Evolutionary conservation across 2,329 filamentous ascomycete species (phyloP), one percentile per base, ranked within the genome.

Genomic region (Claviceps humidiphila): DNA sequence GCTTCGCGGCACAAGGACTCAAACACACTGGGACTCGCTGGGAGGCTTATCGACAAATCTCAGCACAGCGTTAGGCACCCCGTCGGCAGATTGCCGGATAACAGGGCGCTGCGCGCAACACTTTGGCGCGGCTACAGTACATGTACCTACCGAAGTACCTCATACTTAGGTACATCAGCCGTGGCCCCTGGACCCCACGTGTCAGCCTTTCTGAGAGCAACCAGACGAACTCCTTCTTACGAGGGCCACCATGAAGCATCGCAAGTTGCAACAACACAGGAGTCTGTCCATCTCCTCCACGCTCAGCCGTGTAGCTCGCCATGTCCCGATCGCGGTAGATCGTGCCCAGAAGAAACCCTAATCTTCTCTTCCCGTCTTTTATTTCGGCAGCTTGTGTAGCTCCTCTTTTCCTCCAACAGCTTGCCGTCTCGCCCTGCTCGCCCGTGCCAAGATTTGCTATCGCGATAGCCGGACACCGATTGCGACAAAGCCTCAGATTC

Each of bases 51-150:
- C 46, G 41, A 50, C 44, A 51, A 53, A 48, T 48, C 40, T 41
- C 38, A 24, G 4, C 38, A 5, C 39, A n/a, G 43, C n/a, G 16
- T n/a, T 20, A 9, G n/a, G 8, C 20, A 14, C 24, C 41, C 3
- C 13, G 17, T 22, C 51, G 52, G 52, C 20, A 48, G 52, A 51
- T 53, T 53, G 24, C 52, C 52, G 52, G 52, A 13, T 53, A 53
- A 50, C 45, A 14, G 39, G 30, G 30, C 30, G 30, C 30, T 34
- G 30, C 26, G 7, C 26, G 26, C 8, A 26, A 7, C 20, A 26
- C 26, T 26, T 8, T 26, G 26, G 26, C 26, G 30, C 30, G 9
- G 3, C 30, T 11, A 34, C 8, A 11, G 30, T 26, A 26, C 5
- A 26, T 7, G 30, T 34, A 26, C 20, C 20, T 20, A 20, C 24